Conservation (phyloP, 257 asterid genomes). For the Paraleonurus japonicus region DNA sequence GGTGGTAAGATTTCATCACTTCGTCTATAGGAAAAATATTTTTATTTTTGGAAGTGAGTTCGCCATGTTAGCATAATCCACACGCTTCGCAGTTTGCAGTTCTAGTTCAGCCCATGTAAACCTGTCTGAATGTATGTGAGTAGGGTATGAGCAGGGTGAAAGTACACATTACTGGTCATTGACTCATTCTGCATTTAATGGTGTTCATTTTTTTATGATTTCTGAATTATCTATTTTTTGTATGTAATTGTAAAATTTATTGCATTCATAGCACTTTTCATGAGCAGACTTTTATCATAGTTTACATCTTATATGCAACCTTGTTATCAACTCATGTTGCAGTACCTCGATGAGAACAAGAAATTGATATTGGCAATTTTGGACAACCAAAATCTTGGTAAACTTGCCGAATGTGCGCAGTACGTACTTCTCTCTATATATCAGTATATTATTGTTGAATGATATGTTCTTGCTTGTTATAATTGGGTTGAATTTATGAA, state of each 20-base stretch:
- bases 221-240: background rate
- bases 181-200: conserved; percentile 9
- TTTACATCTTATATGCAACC: conserved; percentile 10
- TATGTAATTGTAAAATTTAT: background rate
- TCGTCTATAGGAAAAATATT: background rate
- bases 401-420: conserved; percentile 96
- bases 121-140: background rate
- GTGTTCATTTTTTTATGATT: background rate
- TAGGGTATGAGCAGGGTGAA: background rate
- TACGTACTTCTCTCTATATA: conserved; percentile 33
- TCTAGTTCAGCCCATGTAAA: background rate
- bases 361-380: conserved; percentile 85
- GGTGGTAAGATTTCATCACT: too few relatives aligned
- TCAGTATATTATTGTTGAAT: background rate
- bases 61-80: background rate
- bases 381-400: conserved; percentile 96
- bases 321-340: conserved; percentile 34
- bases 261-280: background rate
- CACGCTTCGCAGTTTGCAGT: background rate
- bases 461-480: background rate
- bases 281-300: background rate
- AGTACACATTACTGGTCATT: background rate
- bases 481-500: background rate
- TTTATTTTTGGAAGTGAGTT: background rate
- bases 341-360: conserved; percentile 97